These are phyloP conservation scores for Diplotaxis tenuifolia DNA, from an alignment of 345 rosid species.

Conservation along the genomic window DNA sequence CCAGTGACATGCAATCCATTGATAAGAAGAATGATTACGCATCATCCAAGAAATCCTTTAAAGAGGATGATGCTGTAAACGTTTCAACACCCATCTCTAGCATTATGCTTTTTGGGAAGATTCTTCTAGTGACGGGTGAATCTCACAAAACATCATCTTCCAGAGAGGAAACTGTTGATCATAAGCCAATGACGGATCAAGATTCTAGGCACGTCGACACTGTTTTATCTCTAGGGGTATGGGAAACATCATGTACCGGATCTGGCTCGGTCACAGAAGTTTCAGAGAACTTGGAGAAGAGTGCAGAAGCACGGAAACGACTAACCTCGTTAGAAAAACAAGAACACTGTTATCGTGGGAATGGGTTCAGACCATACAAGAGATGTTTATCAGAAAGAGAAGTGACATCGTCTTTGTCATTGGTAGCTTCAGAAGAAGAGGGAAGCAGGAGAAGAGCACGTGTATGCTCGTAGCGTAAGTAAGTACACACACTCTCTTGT, in stretches of 20 bases:
- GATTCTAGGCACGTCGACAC: constrained; percentile 33
- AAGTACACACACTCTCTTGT: neutral
- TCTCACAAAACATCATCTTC: constrained; percentile 26
- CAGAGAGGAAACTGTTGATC: constrained; percentile 4
- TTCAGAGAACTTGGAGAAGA: constrained; percentile 41
- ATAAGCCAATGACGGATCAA: constrained; percentile 2
- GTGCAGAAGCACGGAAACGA: constrained; percentile 29
- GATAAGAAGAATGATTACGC: constrained; percentile 33
- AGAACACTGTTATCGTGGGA: constrained; percentile 5
- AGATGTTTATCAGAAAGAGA: constrained; percentile 65
- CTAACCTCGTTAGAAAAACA: constrained; percentile 7
- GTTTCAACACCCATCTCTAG: constrained; percentile 30
- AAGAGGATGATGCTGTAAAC: constrained; percentile 24
- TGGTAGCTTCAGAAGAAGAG: constrained; percentile 44
- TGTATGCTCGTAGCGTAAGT: constrained; percentile 14
- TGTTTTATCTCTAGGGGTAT: constrained; percentile 44
- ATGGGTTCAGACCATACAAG: constrained; percentile 69
- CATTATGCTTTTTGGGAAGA: constrained; percentile 69
- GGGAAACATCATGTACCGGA: constrained; percentile 45
- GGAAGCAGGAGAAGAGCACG: constrained; percentile 22
- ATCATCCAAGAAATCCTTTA: constrained; percentile 30
- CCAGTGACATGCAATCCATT: constrained; percentile 42
- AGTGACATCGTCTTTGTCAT: constrained; percentile 33
- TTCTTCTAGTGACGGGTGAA: constrained; percentile 44
- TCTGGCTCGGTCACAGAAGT: constrained; percentile 44